These are phyloP conservation scores for Steccherinum ochraceum DNA, from an alignment of 768 basidiomycete species.

Conservation along the genomic window DNA sequence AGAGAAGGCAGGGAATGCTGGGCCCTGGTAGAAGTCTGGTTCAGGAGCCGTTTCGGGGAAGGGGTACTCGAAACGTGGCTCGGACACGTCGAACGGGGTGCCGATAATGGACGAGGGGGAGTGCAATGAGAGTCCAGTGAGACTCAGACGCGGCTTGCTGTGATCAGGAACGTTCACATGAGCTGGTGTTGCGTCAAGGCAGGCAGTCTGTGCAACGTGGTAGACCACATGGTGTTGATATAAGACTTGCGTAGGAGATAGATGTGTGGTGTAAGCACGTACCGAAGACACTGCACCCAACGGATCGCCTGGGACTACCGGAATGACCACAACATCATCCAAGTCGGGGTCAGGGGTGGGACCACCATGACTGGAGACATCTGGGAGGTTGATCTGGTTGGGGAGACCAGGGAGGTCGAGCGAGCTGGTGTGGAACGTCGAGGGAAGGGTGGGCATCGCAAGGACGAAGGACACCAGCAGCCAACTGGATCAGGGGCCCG, in stretches of 20 bases:
- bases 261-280: not conserved
- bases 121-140: conserved; percentile 19
- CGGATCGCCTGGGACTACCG: conserved; percentile 14
- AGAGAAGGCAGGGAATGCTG: not conserved
- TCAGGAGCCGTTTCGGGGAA: conserved; percentile 14
- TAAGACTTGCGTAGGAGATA: not conserved
- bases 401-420: not conserved
- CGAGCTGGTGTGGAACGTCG: conserved; percentile 10
- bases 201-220: not conserved
- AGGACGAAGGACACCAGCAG: not conserved
- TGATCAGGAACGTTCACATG: not conserved
- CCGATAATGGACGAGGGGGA: conserved; percentile 26
- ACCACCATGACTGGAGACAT: conserved; percentile 5
- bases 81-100: conserved; percentile 24
- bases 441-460: conserved; percentile 21
- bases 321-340: conserved; percentile 20
- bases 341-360: conserved; percentile 25
- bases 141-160: conserved; percentile 16
- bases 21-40: conserved; percentile 3
- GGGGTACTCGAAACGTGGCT: conserved; percentile 28
- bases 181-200: not conserved
- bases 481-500: not conserved
- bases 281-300: conserved; percentile 16
- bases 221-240: not conserved
- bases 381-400: not conserved